Evolutionary conservation across 2,329 filamentous ascomycete species (phyloP).

Genomic region (Pyrenophora teres): DNA sequence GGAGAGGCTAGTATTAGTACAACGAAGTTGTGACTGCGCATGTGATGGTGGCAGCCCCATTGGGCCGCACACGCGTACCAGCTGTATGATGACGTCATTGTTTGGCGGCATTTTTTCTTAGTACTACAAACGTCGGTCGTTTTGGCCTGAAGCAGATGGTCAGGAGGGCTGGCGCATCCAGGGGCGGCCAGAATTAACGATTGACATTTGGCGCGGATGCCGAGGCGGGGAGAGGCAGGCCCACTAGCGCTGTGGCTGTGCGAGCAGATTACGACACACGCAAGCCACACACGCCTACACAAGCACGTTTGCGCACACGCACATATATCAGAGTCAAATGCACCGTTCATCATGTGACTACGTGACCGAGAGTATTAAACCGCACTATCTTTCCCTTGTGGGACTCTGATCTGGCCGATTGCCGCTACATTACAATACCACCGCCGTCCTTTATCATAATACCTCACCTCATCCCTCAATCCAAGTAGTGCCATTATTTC

Average conservation of each 20-base stretch:
- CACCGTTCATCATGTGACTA: not conserved
- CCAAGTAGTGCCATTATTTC: not conserved
- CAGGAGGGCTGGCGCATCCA: constrained; percentile 8
- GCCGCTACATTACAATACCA: not conserved
- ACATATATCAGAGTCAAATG: not conserved
- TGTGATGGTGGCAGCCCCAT: constrained; percentile 11
- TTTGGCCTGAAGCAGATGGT: constrained; percentile 8
- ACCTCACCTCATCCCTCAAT: not conserved
- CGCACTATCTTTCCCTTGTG: not conserved
- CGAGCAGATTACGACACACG: not conserved
- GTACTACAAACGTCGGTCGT: not conserved
- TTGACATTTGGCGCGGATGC: not conserved
- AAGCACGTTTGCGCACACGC: not conserved
- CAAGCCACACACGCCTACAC: not conserved
- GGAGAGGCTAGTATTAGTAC: not conserved
- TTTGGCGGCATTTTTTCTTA: not conserved
- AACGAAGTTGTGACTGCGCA: not conserved
- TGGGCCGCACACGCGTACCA: constrained; percentile 12
- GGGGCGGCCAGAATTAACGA: not conserved
- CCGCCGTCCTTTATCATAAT: not conserved
- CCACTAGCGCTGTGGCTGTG: not conserved
- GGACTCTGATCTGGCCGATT: not conserved
- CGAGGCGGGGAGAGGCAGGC: not conserved
- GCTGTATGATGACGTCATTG: constrained; percentile 22
- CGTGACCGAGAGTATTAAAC: not conserved